Base-by-base conservation (phyloP, 2,329 filamentous ascomycete genomes). In the Ascosphaera aggregata region DNA sequence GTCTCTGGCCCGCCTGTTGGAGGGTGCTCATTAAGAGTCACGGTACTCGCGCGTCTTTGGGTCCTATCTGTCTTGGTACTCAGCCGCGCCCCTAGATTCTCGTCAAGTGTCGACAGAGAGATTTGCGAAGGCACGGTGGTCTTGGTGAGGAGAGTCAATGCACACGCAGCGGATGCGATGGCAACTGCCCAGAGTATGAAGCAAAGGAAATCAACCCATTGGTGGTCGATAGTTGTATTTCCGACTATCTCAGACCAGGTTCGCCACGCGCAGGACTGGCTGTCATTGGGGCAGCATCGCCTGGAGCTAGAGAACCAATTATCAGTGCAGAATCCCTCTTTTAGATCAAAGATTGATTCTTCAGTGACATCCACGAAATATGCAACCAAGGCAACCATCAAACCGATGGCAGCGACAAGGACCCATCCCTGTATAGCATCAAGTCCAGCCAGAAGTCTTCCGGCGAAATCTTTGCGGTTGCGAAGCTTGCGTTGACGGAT, bases 381-480 rank as follows among this genome's bases (percentile, higher is more conserved):
- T 15, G 89, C 89, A 41, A 93, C 65, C 7, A 76, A 63, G 8
- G 89, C 89, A 0, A 89, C 82, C 22, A 92, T 60, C 46, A 82
- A 74, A 20, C 89, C 89, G 41, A 92, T 89, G 17, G 95, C 61
- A 4, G 84, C 86, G 39, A 89, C 89, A 36, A 95, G 63, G 41
- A 95, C 73, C 89, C 89, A 98, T 36, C 86, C 89, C 57, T 95
- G 85, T 3, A 78, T 75, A 38, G 80, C 79, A 52, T 98, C 89
- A 43, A 89, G 80, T 50, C 79, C 67, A 1, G 80, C 69, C 36
- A 71, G 62, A 11, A 92, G 47, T 37, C 79, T 74, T n/a, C 86
- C 86, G 53, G 76, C 75, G 43, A 93, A 68, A 58, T 86, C 89
- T 54, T 78, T 91, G 37, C 84, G 69, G 49, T 69, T 75, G 38